These are phyloP conservation scores for Lineolata rhizophorae DNA, from an alignment of 495 filamentous ascomycete species.

Conservation along the genomic window DNA sequence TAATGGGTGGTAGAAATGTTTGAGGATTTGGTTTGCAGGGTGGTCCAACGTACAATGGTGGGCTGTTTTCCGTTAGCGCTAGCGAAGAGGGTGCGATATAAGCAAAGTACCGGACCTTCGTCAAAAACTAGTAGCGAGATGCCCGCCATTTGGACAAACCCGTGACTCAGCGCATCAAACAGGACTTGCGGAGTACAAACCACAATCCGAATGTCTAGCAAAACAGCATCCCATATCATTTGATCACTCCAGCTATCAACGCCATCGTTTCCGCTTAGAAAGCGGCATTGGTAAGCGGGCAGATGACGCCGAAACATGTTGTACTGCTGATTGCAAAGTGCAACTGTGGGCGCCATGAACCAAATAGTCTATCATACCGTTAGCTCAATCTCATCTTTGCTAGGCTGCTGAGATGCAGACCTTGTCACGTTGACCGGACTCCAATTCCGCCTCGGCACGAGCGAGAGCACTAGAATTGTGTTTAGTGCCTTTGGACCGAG, in stretches of 20 bases:
- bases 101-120: constrained; percentile 38
- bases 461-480: constrained; percentile 40
- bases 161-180: constrained; percentile 58
- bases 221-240: constrained; percentile 46
- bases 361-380: constrained; percentile 40
- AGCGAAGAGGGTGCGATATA: constrained; percentile 5
- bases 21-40: constrained; percentile 60
- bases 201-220: constrained; percentile 46
- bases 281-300: constrained; percentile 34
- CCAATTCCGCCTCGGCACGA: constrained; percentile 57
- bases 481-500: constrained; percentile 2
- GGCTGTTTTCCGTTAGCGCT: constrained; percentile 23
- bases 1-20: constrained; percentile 42
- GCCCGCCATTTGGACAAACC: constrained; percentile 45
- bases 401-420: constrained; percentile 21
- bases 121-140: constrained; percentile 67
- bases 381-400: constrained; percentile 5
- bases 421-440: constrained; percentile 33
- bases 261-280: constrained; percentile 45
- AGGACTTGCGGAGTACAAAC: constrained; percentile 63
- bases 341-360: constrained; percentile 68
- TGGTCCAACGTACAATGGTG: constrained; percentile 45
- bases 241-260: constrained; percentile 58
- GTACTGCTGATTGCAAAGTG: constrained; percentile 52
- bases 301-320: constrained; percentile 38